Base-by-base conservation (phyloP, 2,329 filamentous ascomycete species). In the Cercospora zeae-maydis region DNA sequence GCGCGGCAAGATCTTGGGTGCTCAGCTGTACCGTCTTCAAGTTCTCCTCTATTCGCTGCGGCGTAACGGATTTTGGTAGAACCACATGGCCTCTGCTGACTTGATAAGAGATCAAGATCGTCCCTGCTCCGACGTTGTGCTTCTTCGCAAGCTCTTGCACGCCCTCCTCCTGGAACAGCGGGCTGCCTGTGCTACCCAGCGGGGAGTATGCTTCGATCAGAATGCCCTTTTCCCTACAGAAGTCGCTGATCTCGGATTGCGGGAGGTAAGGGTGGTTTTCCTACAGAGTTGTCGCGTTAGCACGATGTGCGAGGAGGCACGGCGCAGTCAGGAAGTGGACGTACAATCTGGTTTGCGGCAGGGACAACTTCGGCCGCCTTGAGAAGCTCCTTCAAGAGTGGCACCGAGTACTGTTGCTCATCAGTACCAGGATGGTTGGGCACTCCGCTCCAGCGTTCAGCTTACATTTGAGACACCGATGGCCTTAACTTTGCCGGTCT, bases 221-320 rank as follows among this genome's bases (percentile, higher is more conserved):
- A 64, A 92, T 90, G 61, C 84, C 85, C 76, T 89, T 88, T 63
- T 81, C 78, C 63, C 83, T 83, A 81, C 87, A 91, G 70, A 86
- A 83, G 66, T 89, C 84, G 64, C 89, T 84, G 64, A 92, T 85
- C 65, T 91, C 86, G 69, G 89, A 83, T 78, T 92, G 88, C 1
- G 88, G 88, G 10, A 90, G 83, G 6, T 82, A 82, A 13, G 88
- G 88, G 79, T 89, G 86, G 80, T 89, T 89, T 77, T 91, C 88
- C 79, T 90, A 87, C 33, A 37, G 57, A 30, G 27, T 30, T 14
- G 11, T 21, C 24, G 16, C 30, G 31, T 62, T 6, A 59, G 59
- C 19, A 14, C n/a, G 39, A 21, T 16, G 19, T n/a, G 27, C 14
- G 33, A 45, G 19, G 30, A 51, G 21, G 24, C 19, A 30, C 31